These are phyloP conservation scores for Phytophthora uliginosa DNA, from an alignment of 352 stramenopile genomes.

Conservation along the genomic window DNA sequence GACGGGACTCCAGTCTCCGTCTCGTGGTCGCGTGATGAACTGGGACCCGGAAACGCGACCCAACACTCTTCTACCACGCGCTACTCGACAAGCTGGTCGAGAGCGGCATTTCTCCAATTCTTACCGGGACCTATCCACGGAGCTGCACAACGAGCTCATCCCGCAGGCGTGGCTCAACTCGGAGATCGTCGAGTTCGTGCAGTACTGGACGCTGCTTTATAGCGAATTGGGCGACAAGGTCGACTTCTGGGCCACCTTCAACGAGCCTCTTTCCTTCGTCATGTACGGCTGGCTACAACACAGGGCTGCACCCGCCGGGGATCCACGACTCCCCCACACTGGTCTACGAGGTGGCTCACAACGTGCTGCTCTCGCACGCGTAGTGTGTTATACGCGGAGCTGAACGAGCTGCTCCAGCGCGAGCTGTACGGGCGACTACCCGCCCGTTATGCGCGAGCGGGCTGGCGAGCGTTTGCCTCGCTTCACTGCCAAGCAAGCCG, in stretches of 20 bases:
- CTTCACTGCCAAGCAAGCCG: constrained; percentile 85
- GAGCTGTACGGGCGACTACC: too few species aligned
- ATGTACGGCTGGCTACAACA: constrained; percentile 90
- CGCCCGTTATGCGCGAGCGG: constrained; percentile 85
- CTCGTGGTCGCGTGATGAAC: constrained; percentile 91
- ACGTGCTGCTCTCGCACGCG: constrained; percentile 93
- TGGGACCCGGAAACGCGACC: constrained; percentile 59
- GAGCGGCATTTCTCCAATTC: constrained; percentile 23
- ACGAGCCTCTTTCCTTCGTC: constrained; percentile 91
- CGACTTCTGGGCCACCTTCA: constrained; percentile 95
- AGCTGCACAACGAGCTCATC: constrained; percentile 49
- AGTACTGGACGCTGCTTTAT: constrained; percentile 95
- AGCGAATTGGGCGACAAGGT: constrained; percentile 91
- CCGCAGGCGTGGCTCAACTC: constrained; percentile 16
- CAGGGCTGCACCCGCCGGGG: constrained; percentile 55
- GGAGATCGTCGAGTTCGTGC: constrained; percentile 72
- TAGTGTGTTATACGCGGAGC: too few species aligned
- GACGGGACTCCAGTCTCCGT: constrained; percentile 89
- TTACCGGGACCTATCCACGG: constrained; percentile 31
- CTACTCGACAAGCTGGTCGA: constrained; percentile 29
- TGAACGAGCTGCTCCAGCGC: too few species aligned
- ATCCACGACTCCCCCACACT: constrained; percentile 44
- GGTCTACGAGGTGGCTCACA: constrained; percentile 71
- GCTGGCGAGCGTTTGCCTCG: constrained; percentile 79
- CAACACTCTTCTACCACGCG: constrained; percentile 87